Evolutionary conservation across 2,329 filamentous ascomycete species (phyloP).

Genomic region (Xylaria sp.): DNA sequence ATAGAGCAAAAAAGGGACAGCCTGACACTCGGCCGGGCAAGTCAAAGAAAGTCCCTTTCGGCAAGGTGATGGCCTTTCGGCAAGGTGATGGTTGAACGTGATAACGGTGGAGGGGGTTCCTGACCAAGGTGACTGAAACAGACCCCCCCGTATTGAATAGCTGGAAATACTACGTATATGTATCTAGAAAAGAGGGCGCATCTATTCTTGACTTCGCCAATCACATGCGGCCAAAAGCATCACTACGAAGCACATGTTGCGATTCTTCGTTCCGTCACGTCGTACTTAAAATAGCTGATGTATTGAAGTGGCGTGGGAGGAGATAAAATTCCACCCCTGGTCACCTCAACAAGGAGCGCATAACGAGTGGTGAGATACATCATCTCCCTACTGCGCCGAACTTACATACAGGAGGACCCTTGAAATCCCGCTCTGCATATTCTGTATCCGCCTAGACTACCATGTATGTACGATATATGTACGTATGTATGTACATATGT

Average conservation of each 20-base stretch:
- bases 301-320: slow-evolving; percentile 12
- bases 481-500: not conserved
- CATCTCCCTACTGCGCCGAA: not conserved
- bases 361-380: not conserved
- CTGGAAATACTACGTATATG: too few relatives aligned
- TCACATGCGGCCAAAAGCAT: not conserved
- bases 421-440: not conserved
- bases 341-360: slow-evolving; percentile 6
- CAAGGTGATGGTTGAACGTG: not conserved
- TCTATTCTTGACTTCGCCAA: not conserved
- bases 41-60: not conserved
- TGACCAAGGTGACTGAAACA: too few relatives aligned
- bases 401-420: not conserved
- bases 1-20: slow-evolving; percentile 4
- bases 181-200: not conserved
- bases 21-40: not conserved
- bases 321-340: slow-evolving; percentile 7
- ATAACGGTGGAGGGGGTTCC: not conserved
- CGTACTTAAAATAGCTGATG: slow-evolving; percentile 1
- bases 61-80: not conserved
- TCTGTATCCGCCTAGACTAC: not conserved
- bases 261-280: not conserved
- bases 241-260: not conserved
- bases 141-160: too few relatives aligned
- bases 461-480: not conserved